Base-by-base conservation (phyloP, 352 stramenopile genomes). In the Pythium plurisporium region DNA sequence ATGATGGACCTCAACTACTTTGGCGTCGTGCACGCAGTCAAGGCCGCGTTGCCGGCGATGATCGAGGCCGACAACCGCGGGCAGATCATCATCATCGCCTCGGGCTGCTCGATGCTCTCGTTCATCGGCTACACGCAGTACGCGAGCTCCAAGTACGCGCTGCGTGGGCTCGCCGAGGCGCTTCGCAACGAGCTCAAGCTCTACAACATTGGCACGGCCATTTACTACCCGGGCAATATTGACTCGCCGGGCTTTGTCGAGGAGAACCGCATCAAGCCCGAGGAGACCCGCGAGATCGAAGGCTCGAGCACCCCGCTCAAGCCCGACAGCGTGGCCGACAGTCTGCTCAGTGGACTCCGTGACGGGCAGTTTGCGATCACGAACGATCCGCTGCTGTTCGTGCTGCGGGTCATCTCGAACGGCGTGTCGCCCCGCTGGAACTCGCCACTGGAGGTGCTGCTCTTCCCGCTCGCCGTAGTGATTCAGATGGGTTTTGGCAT, bases 1-100 rank as follows among this genome's bases (percentile, higher is more conserved):
- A 85, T 86, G 44, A 94, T 94, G 79, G 81, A 94, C 50, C 69
- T 94, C 46, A 92, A 95, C 67, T 95, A 93, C 74, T 91, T 95
- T 56, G 83, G 83, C 29, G 79, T 80, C 41, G 64, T 95, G 26
- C 69, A 94, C 64, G 60, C 77, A 15, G 78, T 93, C 53, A 91
- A 93, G 59, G 83, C 83, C 14, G 82, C 79, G n/a, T 63, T 95
- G 41, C 83, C 83, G 17, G 72, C 72, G 10, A 94, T 95, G 83
- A 67, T 92, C 33, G 45, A 73, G 33, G 69, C 74, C 31, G 62
- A 69, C 53, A 70, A 90, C 55, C 68, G 69, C 38, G 80, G 82
- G 2, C 75, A 86, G 3, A 69, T 94, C 57, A 71, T 94, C 49
- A 68, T 94, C 37, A 73, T 94, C 55, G 82, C 69, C 57, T 91